Evolutionary conservation across 192 early-diverging fungal species (phyloP), one percentile per base, ranked within the genome.

Genomic region (Linnemannia exigua): DNA sequence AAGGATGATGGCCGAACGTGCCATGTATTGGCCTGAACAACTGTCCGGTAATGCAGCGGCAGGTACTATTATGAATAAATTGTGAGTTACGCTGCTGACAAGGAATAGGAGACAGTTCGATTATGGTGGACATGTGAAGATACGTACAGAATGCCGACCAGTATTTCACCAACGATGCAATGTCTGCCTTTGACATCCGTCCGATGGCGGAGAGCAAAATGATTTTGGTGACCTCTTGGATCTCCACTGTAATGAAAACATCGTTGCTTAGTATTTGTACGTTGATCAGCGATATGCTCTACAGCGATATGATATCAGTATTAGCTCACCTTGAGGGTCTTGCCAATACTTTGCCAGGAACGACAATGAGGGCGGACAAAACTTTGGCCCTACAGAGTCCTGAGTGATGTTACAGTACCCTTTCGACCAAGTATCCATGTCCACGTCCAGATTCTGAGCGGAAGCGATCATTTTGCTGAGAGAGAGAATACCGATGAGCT

Each of bases 341-440:
- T 97, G 95, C 93, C 96, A 97, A 71, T 94, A 96, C 84, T 95
- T 96, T 41, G 92, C 91, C 16, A 97, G 83, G 70, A 90, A 93
- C 15, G 95, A 91, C 35, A 97, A 87, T 0, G 94, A 95, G 1
- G 96, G 93, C 16, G 84, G 83, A 41, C 88, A 86, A 78, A 88
- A 96, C 9, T 86, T 67, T 35, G 68, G 7, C 0, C 93, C 93
- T 61, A 93, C 82, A 61, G 79, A 69, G 17, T 88, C 79, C 16
- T 91, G 91, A 16, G 95, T 73, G 8, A 87, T 66, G 14, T 77
- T 79, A 20, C 90, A 90, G 79, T 94, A 94, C 81, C 89, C 77
- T 92, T 88, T 61, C 88, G 78, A 37, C 92, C 93, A 89, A 50
- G 70, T 80, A 46, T 86, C 84, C 52, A 86, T 76, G 44, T 86